Evolutionary conservation across 2,329 filamentous ascomycete species (phyloP).

Genomic region (Calonectria ilicicola): DNA sequence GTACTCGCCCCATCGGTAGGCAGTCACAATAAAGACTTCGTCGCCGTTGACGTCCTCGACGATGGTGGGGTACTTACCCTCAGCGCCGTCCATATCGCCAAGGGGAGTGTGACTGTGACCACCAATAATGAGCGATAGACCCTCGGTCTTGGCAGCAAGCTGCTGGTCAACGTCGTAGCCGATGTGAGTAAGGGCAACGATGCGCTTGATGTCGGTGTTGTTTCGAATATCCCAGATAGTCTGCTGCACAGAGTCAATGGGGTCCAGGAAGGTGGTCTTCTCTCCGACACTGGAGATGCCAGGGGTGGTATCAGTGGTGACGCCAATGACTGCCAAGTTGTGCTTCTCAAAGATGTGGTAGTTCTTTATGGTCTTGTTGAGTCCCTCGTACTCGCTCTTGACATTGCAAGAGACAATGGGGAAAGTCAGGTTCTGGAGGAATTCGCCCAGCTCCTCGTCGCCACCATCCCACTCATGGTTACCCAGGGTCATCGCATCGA

Average conservation of each 20-base stretch:
- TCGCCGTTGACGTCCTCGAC: conserved; percentile 70
- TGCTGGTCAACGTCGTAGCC: conserved; percentile 74
- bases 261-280: conserved; percentile 69
- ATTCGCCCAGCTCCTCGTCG: conserved; percentile 71
- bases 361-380: conserved; percentile 74
- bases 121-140: conserved; percentile 76
- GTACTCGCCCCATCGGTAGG: conserved; percentile 77
- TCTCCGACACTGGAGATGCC: conserved; percentile 69
- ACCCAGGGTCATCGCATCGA: conserved; percentile 75
- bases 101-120: conserved; percentile 72
- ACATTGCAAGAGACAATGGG: conserved; percentile 74
- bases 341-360: conserved; percentile 74
- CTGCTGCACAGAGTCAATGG: conserved; percentile 68
- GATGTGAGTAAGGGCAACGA: conserved; percentile 75
- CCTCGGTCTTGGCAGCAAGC: conserved; percentile 69
- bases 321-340: conserved; percentile 72
- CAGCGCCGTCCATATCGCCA: conserved; percentile 67
- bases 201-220: conserved; percentile 72
- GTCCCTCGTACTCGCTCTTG: conserved; percentile 66
- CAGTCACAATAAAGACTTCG: conserved; percentile 76
- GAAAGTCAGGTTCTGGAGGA: conserved; percentile 73
- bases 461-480: conserved; percentile 77
- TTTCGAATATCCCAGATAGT: conserved; percentile 71
- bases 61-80: conserved; percentile 74
- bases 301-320: conserved; percentile 70